These are phyloP conservation scores for Plectranthus barbatus DNA, from an alignment of 257 asterid species.

Conservation along the genomic window DNA sequence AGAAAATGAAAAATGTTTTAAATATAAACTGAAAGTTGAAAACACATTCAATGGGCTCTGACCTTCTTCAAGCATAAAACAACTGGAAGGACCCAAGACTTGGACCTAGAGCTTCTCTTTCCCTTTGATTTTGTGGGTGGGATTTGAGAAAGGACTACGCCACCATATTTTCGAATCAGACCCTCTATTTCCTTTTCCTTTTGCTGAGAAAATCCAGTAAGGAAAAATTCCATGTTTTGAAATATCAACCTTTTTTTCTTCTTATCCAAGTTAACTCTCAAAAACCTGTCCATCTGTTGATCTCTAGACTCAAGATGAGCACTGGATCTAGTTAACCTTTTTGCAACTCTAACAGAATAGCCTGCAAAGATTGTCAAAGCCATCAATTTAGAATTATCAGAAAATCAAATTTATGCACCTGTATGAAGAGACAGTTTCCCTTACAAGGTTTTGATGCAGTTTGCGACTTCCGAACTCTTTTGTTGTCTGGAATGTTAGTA, in stretches of 20 bases:
- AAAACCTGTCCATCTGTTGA: slow-evolving; percentile 28
- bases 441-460: slow-evolving; percentile 34
- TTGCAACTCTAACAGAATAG: slow-evolving; percentile 28
- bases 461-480: slow-evolving; percentile 27
- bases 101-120: slow-evolving; percentile 37
- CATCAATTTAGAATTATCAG: slow-evolving; percentile 10
- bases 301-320: slow-evolving; percentile 31
- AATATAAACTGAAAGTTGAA: slow-evolving; percentile 1
- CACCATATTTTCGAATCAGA: slow-evolving; percentile 58
- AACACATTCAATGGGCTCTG: slow-evolving; percentile 14
- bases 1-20: background rate
- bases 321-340: slow-evolving; percentile 27
- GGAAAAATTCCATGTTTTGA: slow-evolving; percentile 63
- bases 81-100: slow-evolving; percentile 43
- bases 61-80: slow-evolving; percentile 70
- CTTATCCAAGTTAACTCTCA: slow-evolving; percentile 15
- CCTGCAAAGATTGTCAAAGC: slow-evolving; percentile 37
- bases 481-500: slow-evolving; percentile 18
- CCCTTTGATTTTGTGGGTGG: slow-evolving; percentile 40
- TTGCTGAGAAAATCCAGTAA: slow-evolving; percentile 58
- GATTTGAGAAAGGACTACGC: slow-evolving; percentile 53
- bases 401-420: background rate
- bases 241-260: slow-evolving; percentile 47
- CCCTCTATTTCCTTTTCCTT: slow-evolving; percentile 61
- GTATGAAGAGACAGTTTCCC: slow-evolving; percentile 20